Base-by-base conservation (phyloP, 192 early-diverging fungal species). In the Coemansia sp. region DNA sequence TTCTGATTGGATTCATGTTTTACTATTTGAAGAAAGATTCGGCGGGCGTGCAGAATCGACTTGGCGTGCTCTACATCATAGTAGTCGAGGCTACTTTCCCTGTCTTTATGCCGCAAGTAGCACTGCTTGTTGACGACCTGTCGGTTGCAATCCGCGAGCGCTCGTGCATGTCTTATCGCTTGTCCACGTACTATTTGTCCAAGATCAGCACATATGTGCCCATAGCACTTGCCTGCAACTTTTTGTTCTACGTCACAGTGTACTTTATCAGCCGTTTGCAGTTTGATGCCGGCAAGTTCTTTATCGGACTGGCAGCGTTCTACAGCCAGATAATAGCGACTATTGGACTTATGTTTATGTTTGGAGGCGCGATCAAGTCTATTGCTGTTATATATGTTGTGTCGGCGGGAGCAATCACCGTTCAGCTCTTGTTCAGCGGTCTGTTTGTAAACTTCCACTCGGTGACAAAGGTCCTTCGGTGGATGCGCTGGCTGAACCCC, bases 131-230 rank as follows among this genome's bases (percentile, higher is more conserved):
- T 1, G 32, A 72, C 25, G 74, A 86, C 54, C 74, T 80, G 16
- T 70, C 64, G 36, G 84, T 85, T 36, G 82, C 86, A 65, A 64
- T 78, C 8, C 74, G 87, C 10, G 89, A 91, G 68, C 82, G 85
- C 2, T 75, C 86, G 8, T 60, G 79, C 18, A 84, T 83, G 0
- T 75, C 83, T 2, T 91, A 88, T 80, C 68, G 89, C 11, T 64
- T 83, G 19, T 82, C 82, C 14, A 68, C 86, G 29, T 87, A 81
- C 45, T 89, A 81, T 55, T 61, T 85, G 29, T 82, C 88, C 53
- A 89, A 88, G 61, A 65, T 82, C 32, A 64, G 85, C 9, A 77
- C 82, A 18, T 77, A 82, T 32, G 54, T 81, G 32, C 79, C 79
- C 0, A 58, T 82, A 27, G 70, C 74, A 14, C 65, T 82, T 18